A percentile compares a stretch with the other conserved stretches of the same genome.
phyloP scores from a whole-genome alignment of 805 yeast genomes.

The Nakazawaea siamensis region DNA sequence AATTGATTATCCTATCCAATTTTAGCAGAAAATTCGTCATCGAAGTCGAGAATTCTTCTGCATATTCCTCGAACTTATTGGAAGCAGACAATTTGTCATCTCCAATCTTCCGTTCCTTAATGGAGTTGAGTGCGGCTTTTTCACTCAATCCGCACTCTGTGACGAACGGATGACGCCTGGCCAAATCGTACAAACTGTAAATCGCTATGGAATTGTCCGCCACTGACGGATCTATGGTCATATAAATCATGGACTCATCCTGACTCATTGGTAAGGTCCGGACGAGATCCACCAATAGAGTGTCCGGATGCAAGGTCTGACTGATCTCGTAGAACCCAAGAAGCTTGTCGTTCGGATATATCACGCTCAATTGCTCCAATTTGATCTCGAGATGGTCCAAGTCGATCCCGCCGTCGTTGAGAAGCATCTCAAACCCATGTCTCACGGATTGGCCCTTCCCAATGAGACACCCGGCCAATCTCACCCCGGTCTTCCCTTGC shows the following conservation, averaged over 20 bases:
- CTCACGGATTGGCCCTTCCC: neutral
- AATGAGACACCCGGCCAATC: constrained; percentile 6
- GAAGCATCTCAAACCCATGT: constrained; percentile 7
- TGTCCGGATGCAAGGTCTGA: neutral
- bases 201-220: neutral
- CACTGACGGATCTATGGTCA: neutral
- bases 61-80: no score
- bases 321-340: constrained; percentile 6
- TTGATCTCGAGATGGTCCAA: neutral
- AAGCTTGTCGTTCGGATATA: constrained; percentile 5
- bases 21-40: no score
- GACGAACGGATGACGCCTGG: neutral
- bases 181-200: neutral
- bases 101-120: no score
- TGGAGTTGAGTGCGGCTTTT: constrained; percentile 5
- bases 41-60: no score
- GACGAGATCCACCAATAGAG: neutral
- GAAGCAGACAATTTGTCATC: no score
- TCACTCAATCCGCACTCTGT: constrained; percentile 4
- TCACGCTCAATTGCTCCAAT: constrained; percentile 6
- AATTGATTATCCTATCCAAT: neutral
- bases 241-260: neutral
- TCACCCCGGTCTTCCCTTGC: no score
- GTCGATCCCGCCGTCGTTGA: constrained; percentile 7
- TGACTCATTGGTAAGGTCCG: neutral